phyloP scores from a whole-genome alignment of 805 yeast species.

The Debaryomyces castellii region DNA sequence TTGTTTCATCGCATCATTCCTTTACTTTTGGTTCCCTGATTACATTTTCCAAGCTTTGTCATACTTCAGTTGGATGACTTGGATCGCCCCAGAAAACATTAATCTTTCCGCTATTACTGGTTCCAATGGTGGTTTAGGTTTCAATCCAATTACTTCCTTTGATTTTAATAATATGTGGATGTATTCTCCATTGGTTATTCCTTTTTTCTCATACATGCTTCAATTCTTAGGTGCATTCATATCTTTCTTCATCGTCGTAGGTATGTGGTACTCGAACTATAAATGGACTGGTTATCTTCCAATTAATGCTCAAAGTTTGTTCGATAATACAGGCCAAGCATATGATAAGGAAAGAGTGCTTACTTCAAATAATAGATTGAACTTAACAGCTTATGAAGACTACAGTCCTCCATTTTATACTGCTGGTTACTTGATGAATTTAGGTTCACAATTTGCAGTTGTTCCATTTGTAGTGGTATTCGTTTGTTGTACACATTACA shows the following conservation, averaged over 20 bases:
- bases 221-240: conserved; percentile 24
- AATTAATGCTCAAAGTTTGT: conserved; percentile 27
- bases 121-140: conserved; percentile 22
- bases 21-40: conserved; percentile 30
- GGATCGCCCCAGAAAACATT: conserved; percentile 27
- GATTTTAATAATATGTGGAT: conserved; percentile 64
- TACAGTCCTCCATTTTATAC: conserved; percentile 19
- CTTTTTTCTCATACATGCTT: conserved; percentile 50
- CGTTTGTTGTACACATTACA: conserved; percentile 50
- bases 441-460: conserved; percentile 13
- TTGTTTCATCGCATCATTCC: conserved; percentile 17
- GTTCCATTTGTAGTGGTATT: conserved; percentile 42
- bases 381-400: conserved; percentile 10
- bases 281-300: conserved; percentile 61
- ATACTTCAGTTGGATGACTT: conserved; percentile 28
- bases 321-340: conserved; percentile 17
- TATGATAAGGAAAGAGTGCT: conserved; percentile 14
- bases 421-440: conserved; percentile 15
- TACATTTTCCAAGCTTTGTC: conserved; percentile 26
- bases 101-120: conserved; percentile 27
- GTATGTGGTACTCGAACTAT: conserved; percentile 49
- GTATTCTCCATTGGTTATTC: conserved; percentile 68
- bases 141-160: conserved; percentile 43
- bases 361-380: conserved; percentile 22
- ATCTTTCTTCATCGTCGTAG: conserved; percentile 54